phyloP scores from a whole-genome alignment of 2,329 filamentous ascomycete genomes.

The Cladophialophora bantiana region DNA sequence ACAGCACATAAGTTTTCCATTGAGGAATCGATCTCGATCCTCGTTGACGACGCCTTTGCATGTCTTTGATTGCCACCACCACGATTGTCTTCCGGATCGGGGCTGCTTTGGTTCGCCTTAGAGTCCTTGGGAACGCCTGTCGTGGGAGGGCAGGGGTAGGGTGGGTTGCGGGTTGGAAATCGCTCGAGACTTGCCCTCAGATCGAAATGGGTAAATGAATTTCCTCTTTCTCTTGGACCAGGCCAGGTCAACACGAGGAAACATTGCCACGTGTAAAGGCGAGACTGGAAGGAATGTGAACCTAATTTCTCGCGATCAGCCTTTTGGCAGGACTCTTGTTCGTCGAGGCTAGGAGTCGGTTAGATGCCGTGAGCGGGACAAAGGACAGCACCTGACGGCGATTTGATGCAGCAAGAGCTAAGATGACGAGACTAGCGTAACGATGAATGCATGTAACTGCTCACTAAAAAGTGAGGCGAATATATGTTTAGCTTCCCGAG shows the following conservation, averaged over 20 bases:
- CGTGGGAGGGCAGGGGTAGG: neutral
- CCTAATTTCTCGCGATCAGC: slow-evolving; percentile 10
- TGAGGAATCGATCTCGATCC: no score
- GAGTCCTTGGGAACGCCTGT: neutral
- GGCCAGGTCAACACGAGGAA: slow-evolving; percentile 14
- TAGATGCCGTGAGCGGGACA: slow-evolving; percentile 15
- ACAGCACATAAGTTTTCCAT: no score
- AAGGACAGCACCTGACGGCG: slow-evolving; percentile 32
- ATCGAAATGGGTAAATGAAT: slow-evolving; percentile 11
- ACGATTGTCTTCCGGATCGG: neutral
- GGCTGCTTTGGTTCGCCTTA: neutral
- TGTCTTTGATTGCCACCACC: no score
- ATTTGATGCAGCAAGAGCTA: slow-evolving; percentile 22
- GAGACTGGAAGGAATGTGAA: slow-evolving; percentile 24
- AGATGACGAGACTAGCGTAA: slow-evolving; percentile 29
- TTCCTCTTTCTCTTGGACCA: slow-evolving; percentile 11
- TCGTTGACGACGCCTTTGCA: no score
- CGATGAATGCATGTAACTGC: slow-evolving; percentile 17
- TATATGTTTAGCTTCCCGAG: slow-evolving; percentile 33
- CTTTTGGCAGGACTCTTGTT: slow-evolving; percentile 9
- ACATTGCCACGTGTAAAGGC: slow-evolving; percentile 28
- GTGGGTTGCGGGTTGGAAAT: neutral
- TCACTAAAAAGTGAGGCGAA: slow-evolving; percentile 36
- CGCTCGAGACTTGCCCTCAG: neutral
- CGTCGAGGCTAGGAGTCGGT: slow-evolving; percentile 11